Base-by-base conservation (phyloP, 345 rosid species). In the Brassica rapa region DNA sequence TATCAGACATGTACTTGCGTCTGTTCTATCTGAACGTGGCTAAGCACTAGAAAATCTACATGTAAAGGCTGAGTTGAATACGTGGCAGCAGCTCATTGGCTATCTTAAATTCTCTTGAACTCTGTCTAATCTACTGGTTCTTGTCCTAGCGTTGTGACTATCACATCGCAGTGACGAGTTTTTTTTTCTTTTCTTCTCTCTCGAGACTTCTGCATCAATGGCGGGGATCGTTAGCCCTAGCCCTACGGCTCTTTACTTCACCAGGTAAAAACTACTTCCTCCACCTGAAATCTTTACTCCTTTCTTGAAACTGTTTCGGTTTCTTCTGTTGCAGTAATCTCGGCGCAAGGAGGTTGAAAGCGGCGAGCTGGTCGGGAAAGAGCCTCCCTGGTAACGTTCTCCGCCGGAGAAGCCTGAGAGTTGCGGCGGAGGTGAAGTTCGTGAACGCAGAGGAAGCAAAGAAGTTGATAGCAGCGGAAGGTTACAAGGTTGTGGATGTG, bases 361-460 rank as follows among this genome's bases (percentile, higher is more conserved):
- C 81, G 35, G 83, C 82, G 75, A 80, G 83, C 63, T 85, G 70
- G 80, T 77, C 41, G 23, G 82, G 87, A 73, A 84, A 87, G 71
- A 70, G 68, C 46, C n/a, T 75, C 56, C 64, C 79, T 35, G 82
- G 87, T 62, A 88, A 53, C 71, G 72, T 63, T 23, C 68, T 57
- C 35, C 64, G 61, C 72, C 67, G 88, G 70, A 86, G 86, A 74
- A 53, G 76, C 75, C 15, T 84, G 68, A 87, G 83, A 51, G 66
- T 91, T 62, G 87, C 88, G 82, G 97, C 97, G 15, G 97, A 92
- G 74, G 87, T 92, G 76, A 89, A 81, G 46, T 94, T 82, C 43
- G 95, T 94, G 62, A 88, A 82, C 53, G 88, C 90, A 35, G 98
- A 92, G 67, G 98, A 91, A 82, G 98, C 95, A 1, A 91, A 94